These are phyloP conservation scores for Pittosporum tobira DNA, from an alignment of 129 eudicot species.

Conservation along the genomic window DNA sequence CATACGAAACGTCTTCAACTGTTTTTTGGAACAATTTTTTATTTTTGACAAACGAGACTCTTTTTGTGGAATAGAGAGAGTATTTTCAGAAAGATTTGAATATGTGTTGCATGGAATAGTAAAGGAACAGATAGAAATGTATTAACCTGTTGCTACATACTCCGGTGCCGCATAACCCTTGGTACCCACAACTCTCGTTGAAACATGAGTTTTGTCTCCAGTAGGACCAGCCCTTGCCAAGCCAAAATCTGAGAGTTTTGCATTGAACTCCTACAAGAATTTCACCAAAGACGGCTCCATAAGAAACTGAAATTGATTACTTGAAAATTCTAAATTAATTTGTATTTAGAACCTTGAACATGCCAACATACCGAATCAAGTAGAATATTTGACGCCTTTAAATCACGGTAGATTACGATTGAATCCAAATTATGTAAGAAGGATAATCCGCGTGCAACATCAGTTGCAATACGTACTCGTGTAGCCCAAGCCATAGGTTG, in stretches of 20 bases:
- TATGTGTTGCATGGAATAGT: too few species aligned
- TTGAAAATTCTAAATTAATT: not conserved
- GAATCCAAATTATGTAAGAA: slow-evolving; percentile 56
- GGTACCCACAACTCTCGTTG: slow-evolving; percentile 73
- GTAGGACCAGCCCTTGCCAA: slow-evolving; percentile 62
- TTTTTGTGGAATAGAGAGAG: too few species aligned
- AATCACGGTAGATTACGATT: slow-evolving; percentile 60
- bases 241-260: slow-evolving; percentile 66
- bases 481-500: slow-evolving; percentile 60
- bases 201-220: slow-evolving; percentile 71
- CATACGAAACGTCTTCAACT: too few species aligned
- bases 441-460: slow-evolving; percentile 60
- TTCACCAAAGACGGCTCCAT: not conserved
- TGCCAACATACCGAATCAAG: slow-evolving; percentile 46
- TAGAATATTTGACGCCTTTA: slow-evolving; percentile 62
- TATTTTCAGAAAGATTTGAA: too few species aligned
- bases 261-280: slow-evolving; percentile 43
- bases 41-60: too few species aligned
- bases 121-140: not conserved
- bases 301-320: not conserved
- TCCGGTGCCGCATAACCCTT: slow-evolving; percentile 78
- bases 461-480: slow-evolving; percentile 50
- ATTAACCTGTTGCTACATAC: slow-evolving; percentile 55
- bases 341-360: not conserved
- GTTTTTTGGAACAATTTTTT: too few species aligned